Evolutionary conservation across 352 stramenopile species (phyloP).

Genomic region (Globisporangium apiculatum): DNA sequence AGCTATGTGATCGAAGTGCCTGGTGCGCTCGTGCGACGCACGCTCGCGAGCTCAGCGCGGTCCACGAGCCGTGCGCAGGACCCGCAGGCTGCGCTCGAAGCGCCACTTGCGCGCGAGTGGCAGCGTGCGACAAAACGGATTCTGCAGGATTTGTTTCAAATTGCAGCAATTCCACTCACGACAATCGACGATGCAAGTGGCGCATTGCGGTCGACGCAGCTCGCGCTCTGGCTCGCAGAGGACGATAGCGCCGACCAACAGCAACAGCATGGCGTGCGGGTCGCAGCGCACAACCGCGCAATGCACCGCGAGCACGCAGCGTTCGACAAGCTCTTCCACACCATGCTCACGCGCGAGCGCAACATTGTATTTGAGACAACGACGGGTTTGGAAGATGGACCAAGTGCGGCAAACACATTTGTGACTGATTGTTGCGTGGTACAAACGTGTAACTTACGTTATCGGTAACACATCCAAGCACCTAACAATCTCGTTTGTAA

Average conservation of each 20-base stretch:
- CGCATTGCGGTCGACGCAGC: slow-evolving; percentile 21
- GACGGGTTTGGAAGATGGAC: slow-evolving; percentile 66
- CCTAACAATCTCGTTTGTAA: not conserved
- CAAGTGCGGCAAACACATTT: slow-evolving; percentile 24
- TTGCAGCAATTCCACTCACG: slow-evolving; percentile 44
- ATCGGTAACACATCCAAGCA: too few relatives aligned
- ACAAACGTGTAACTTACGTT: too few relatives aligned
- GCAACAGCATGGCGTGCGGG: slow-evolving; percentile 25
- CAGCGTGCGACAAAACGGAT: slow-evolving; percentile 55
- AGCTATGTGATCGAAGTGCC: slow-evolving; percentile 51
- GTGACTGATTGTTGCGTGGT: too few relatives aligned
- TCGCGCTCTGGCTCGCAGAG: slow-evolving; percentile 49
- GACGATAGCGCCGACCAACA: slow-evolving; percentile 21
- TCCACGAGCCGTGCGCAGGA: slow-evolving; percentile 15
- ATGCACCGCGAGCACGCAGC: slow-evolving; percentile 31
- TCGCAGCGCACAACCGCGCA: slow-evolving; percentile 32
- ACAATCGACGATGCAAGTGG: slow-evolving; percentile 3
- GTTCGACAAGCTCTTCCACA: slow-evolving; percentile 55
- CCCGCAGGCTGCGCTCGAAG: slow-evolving; percentile 24
- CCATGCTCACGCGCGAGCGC: slow-evolving; percentile 62
- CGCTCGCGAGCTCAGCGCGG: slow-evolving; percentile 31
- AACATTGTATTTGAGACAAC: slow-evolving; percentile 68
- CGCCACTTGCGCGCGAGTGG: slow-evolving; percentile 59
- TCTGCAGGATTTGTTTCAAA: slow-evolving; percentile 49
- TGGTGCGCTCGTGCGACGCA: slow-evolving; percentile 39